Base-by-base conservation (phyloP, 352 stramenopile species). In the Globisporangium viniferum region DNA sequence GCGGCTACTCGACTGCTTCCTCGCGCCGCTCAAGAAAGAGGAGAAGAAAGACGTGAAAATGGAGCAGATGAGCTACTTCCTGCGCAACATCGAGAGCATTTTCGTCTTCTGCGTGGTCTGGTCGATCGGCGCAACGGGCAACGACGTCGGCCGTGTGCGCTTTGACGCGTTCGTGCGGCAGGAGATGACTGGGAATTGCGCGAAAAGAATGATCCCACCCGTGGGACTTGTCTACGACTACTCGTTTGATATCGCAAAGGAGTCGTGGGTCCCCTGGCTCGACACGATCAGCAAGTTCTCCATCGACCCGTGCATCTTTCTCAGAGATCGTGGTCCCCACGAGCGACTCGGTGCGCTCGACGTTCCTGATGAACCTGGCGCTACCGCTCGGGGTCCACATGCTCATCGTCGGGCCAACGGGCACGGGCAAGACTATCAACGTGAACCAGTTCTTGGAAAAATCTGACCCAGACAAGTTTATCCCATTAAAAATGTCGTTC, bases 381-480 rank as follows among this genome's bases (percentile, higher is more conserved):
- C 66, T 98, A 3, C 78, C 79, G 2, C 70, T 91, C 62, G 80
- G 81, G 18, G 90, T 97, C 14, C 93, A 98, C 69, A 85, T 98
- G 68, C 78, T 98, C 0, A 96, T 98, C 64, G 90, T 96, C n/a
- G 95, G 94, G 3, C 91, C 93, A 1, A 98, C 95, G 0, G 95
- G 95, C 0, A 98, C 95, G 5, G 95, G 95, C 31, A 98, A 98
- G 66, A 98, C 94, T 0, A 89, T 98, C 35, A 98, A 98, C 64
- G 93, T 98, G 44, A 95, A 92, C 69, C 84, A 96, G 56, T 95
- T 98, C 63, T 76, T 98, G 5, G 89, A 96, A 66, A 89, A 89
- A 33, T 89, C 81, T 2, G 78, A 97, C 53, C 79, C 87, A 0
- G 91, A 98, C 60, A 95, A 93, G 63, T 98, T 91, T 59, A 89